These are phyloP conservation scores for Agaricus blazei DNA, from an alignment of 768 basidiomycete genomes.

Conservation along the genomic window DNA sequence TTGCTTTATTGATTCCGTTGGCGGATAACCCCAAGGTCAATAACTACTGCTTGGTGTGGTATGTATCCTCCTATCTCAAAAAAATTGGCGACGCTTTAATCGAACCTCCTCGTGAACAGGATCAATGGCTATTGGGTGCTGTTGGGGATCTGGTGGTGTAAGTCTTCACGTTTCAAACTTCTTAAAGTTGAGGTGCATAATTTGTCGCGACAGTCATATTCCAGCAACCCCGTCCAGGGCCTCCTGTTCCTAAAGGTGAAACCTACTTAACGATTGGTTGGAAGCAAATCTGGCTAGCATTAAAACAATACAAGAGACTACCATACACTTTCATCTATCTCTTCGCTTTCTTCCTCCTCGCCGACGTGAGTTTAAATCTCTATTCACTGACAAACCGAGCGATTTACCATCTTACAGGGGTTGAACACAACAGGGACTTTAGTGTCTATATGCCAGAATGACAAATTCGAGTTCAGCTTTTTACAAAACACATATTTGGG, in stretches of 20 bases:
- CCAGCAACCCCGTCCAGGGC: constrained; percentile 81
- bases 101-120: constrained; percentile 23
- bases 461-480: constrained; percentile 79
- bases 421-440: constrained; percentile 77
- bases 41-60: constrained; percentile 73
- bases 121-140: constrained; percentile 76
- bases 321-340: constrained; percentile 83
- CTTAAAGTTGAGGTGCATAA: too few relatives aligned
- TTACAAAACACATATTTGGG: constrained; percentile 77
- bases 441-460: constrained; percentile 72
- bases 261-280: constrained; percentile 79
- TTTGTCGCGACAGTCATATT: constrained; percentile 53
- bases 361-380: constrained; percentile 47
- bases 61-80: constrained; percentile 14
- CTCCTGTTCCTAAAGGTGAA: constrained; percentile 71
- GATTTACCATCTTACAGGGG: constrained; percentile 39
- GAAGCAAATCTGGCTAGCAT: constrained; percentile 83
- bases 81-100: neutral
- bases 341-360: constrained; percentile 71
- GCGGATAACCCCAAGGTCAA: constrained; percentile 55
- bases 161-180: constrained; percentile 19
- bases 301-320: constrained; percentile 70
- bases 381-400: neutral
- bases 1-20: constrained; percentile 67
- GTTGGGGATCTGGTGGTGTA: constrained; percentile 86